phyloP scores from a whole-genome alignment of 306 rosid species.

The Spatholobus suberectus region DNA sequence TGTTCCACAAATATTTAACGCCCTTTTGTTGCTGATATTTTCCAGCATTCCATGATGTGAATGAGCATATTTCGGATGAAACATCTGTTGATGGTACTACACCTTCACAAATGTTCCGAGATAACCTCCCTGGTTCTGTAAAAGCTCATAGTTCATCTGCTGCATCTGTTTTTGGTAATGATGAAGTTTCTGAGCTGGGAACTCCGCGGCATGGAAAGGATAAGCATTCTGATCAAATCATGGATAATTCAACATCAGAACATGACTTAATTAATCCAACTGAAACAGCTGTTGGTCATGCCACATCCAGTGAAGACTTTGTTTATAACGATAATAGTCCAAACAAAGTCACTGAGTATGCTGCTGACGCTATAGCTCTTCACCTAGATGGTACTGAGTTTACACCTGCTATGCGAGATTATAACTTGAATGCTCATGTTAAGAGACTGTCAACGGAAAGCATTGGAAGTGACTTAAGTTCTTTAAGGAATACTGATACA shows the following conservation, averaged over 20 bases:
- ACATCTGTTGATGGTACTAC: slow-evolving; percentile 50
- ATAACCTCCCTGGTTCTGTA: slow-evolving; percentile 54
- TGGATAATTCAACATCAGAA: slow-evolving; percentile 49
- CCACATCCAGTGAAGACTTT: slow-evolving; percentile 48
- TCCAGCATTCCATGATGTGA: slow-evolving; percentile 70
- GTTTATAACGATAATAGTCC: slow-evolving; percentile 34
- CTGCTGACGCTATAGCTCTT: slow-evolving; percentile 49
- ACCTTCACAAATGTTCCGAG: slow-evolving; percentile 47
- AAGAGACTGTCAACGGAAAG: slow-evolving; percentile 61
- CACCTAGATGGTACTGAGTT: slow-evolving; percentile 73
- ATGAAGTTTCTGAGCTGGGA: slow-evolving; percentile 70
- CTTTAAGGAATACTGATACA: slow-evolving; percentile 47
- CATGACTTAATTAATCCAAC: slow-evolving; percentile 45
- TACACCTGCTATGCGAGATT: slow-evolving; percentile 44
- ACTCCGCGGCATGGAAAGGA: slow-evolving; percentile 55
- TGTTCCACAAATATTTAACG: slow-evolving; percentile 24
- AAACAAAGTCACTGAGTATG: slow-evolving; percentile 39
- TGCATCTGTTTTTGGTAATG: slow-evolving; percentile 64
- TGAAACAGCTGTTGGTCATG: slow-evolving; percentile 40
- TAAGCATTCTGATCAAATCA: slow-evolving; percentile 47
- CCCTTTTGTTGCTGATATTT: slow-evolving; percentile 38
- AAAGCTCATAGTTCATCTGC: slow-evolving; percentile 53
- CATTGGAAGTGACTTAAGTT: slow-evolving; percentile 58
- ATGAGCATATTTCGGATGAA: slow-evolving; percentile 54
- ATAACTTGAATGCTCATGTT: slow-evolving; percentile 50